Evolutionary conservation across 129 eudicot species (phyloP).

Genomic region (Escallonia herrerae): DNA sequence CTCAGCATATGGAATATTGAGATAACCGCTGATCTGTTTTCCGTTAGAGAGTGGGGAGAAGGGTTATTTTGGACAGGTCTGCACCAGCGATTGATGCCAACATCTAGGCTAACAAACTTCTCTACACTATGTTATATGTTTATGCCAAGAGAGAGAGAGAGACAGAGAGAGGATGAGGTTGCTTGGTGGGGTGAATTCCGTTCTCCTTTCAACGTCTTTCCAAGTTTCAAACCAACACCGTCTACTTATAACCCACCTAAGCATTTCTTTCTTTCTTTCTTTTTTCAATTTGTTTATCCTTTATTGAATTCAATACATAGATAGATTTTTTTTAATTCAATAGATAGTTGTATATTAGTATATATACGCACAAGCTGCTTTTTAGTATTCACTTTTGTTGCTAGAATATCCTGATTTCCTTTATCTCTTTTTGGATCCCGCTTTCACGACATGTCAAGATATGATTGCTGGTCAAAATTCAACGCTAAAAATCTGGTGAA

Average conservation of each 20-base stretch:
- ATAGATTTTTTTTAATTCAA: too few relatives aligned
- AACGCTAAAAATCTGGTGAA: too few relatives aligned
- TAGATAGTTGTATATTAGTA: too few relatives aligned
- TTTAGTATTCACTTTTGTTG: too few relatives aligned
- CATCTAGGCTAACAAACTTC: constrained; percentile 68
- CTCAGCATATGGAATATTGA: not conserved
- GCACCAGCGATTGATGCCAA: constrained; percentile 67
- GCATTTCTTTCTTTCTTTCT: not conserved
- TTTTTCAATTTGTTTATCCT: too few relatives aligned
- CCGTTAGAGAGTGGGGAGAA: constrained; percentile 54
- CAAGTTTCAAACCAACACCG: constrained; percentile 84
- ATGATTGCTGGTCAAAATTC: too few relatives aligned
- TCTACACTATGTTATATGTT: constrained; percentile 2
- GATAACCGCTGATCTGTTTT: constrained; percentile 22
- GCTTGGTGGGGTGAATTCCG: constrained; percentile 82
- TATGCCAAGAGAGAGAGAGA: constrained; percentile 1
- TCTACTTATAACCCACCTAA: constrained; percentile 72
- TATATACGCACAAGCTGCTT: too few relatives aligned
- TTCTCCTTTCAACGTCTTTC: constrained; percentile 78
- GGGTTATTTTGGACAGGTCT: constrained; percentile 29
- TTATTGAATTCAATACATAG: too few relatives aligned
- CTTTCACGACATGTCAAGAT: too few relatives aligned
- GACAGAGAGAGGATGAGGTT: constrained; percentile 26
- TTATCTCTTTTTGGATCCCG: too few relatives aligned
- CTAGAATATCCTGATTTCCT: too few relatives aligned